Conservation (phyloP, 2,329 filamentous ascomycete species). For the Xylaria sp. region DNA sequence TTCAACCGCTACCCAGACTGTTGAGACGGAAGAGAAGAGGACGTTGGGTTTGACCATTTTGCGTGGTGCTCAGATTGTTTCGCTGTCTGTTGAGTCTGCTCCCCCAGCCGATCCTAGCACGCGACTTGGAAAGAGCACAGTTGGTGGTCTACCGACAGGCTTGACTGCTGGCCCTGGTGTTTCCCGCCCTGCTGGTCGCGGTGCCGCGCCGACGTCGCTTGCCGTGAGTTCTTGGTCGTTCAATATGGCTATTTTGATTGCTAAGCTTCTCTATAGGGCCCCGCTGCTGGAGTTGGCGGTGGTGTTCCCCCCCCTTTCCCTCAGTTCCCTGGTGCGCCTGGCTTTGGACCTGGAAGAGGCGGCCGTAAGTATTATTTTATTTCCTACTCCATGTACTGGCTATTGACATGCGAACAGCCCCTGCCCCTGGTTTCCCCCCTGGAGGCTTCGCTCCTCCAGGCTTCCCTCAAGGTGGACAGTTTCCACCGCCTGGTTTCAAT, state of each 20-base stretch:
- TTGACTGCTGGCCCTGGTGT: conserved; percentile 89
- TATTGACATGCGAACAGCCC: conserved; percentile 43
- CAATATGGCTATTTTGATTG: conserved; percentile 10
- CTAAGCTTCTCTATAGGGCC: conserved; percentile 64
- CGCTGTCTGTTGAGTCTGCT: conserved; percentile 93
- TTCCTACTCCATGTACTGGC: conserved; percentile 14
- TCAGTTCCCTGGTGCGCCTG: conserved; percentile 63
- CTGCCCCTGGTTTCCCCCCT: conserved; percentile 45
- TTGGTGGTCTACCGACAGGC: conserved; percentile 74
- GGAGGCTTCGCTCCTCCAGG: conserved; percentile 60
- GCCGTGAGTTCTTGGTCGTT: conserved; percentile 64
- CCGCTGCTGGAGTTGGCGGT: conserved; percentile 87
- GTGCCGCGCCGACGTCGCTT: conserved; percentile 78
- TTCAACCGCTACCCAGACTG: conserved; percentile 68
- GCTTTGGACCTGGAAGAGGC: conserved; percentile 63
- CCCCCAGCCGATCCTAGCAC: conserved; percentile 94
- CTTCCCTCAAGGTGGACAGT: conserved; percentile 57
- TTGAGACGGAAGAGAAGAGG: conserved; percentile 96
- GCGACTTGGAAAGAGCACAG: conserved; percentile 81
- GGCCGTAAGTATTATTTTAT: conserved; percentile 60
- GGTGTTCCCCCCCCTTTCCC: conserved; percentile 68
- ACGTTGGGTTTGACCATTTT: conserved; percentile 96
- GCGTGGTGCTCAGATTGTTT: conserved; percentile 93
- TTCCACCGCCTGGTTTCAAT: conserved; percentile 65
- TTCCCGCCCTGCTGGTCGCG: conserved; percentile 89